These are phyloP conservation scores for Jacaranda mimosifolia DNA, from an alignment of 257 asterid species.

Conservation along the genomic window DNA sequence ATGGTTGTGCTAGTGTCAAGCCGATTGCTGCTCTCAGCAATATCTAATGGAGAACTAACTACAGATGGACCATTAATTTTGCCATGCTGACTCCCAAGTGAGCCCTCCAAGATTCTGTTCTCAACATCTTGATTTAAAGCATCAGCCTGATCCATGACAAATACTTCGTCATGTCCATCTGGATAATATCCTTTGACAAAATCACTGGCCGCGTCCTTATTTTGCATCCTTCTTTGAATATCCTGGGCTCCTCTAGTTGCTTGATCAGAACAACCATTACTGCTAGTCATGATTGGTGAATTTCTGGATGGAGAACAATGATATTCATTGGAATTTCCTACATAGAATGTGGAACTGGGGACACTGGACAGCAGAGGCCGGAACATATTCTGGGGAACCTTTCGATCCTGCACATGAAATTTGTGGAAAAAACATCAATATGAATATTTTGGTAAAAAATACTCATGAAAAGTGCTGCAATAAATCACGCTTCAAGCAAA, in stretches of 20 bases:
- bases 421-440: background rate
- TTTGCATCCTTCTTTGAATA: slow-evolving; percentile 71
- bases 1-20: slow-evolving; percentile 41
- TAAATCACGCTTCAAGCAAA: background rate
- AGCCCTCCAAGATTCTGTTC: slow-evolving; percentile 39
- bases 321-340: slow-evolving; percentile 63
- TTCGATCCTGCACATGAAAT: slow-evolving; percentile 68
- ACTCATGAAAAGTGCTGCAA: slow-evolving; percentile 12
- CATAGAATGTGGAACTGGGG: slow-evolving; percentile 88
- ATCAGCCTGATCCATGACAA: slow-evolving; percentile 71
- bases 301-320: slow-evolving; percentile 71
- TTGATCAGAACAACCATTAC: slow-evolving; percentile 84
- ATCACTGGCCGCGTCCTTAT: slow-evolving; percentile 61
- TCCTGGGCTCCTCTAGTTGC: slow-evolving; percentile 69
- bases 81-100: slow-evolving; percentile 40
- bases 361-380: slow-evolving; percentile 95
- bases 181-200: slow-evolving; percentile 47
- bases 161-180: slow-evolving; percentile 65
- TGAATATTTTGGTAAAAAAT: slow-evolving; percentile 24
- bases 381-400: slow-evolving; percentile 91
- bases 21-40: slow-evolving; percentile 44
- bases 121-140: slow-evolving; percentile 47
- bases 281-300: slow-evolving; percentile 88
- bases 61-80: slow-evolving; percentile 39
- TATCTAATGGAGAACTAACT: slow-evolving; percentile 40